Evolutionary conservation across 495 filamentous ascomycete genomes (phyloP).

Genomic region (Bryoglossum gracile): DNA sequence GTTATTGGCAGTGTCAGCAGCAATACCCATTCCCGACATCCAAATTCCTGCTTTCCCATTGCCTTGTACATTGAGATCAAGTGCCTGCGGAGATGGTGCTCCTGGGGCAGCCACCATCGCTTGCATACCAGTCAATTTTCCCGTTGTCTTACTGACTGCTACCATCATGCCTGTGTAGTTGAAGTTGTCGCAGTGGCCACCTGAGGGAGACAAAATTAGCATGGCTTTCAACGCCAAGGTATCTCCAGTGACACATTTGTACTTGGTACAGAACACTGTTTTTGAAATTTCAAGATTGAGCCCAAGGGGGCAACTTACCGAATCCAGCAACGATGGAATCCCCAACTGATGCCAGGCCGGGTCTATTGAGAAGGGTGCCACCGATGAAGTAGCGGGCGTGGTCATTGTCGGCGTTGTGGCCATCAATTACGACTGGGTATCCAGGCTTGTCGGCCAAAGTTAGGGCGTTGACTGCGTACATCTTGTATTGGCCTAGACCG

Average conservation of each 20-base stretch:
- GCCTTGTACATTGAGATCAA: conserved; percentile 16
- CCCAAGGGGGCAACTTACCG: too few species aligned
- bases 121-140: not conserved
- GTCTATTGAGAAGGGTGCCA: conserved; percentile 26
- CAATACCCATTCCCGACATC: conserved; percentile 34
- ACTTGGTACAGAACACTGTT: too few species aligned
- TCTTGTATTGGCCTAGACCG: conserved; percentile 10
- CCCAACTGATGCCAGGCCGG: conserved; percentile 27
- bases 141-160: conserved; percentile 28
- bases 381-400: conserved; percentile 22
- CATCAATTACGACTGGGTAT: conserved; percentile 20
- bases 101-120: not conserved
- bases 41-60: conserved; percentile 38
- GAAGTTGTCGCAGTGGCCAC: conserved; percentile 37
- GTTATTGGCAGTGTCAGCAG: conserved; percentile 27
- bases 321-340: conserved; percentile 33
- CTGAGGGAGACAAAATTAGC: too few species aligned
- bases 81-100: conserved; percentile 24
- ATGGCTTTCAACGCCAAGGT: too few species aligned
- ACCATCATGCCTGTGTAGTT: conserved; percentile 37
- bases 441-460: conserved; percentile 14
- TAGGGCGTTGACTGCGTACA: conserved; percentile 19
- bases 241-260: too few species aligned
- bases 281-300: too few species aligned
- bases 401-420: conserved; percentile 22